Base-by-base conservation (phyloP, 2,329 filamentous ascomycete genomes). In the Pestalotiopsis sp. region DNA sequence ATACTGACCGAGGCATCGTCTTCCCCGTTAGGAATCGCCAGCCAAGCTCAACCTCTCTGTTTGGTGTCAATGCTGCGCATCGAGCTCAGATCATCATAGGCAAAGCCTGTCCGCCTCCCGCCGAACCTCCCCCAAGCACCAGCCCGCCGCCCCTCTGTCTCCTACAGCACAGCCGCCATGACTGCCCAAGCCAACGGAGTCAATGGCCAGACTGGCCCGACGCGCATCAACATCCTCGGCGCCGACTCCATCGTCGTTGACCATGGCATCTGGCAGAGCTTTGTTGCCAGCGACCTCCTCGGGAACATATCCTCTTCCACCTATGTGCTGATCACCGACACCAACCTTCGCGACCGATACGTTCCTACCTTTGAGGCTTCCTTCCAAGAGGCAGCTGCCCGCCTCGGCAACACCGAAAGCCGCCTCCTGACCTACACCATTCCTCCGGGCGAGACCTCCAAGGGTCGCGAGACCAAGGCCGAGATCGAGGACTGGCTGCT, bases 401-500 rank as follows among this genome's bases (percentile, higher is more conserved):
- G 67, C n/a, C 65, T 67, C 20, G 65, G 56, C 52, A 78, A 23
- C 76, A 72, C 1, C 83, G 84, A 84, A 63, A 87, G 90, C 9
- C 91, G 95, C 57, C 89, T 99, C 36, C 89, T 99, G 71, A 92
- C 92, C 62, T 96, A 97, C 80, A 87, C 90, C 74, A 94, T 97
- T 70, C 91, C 94, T 2, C 96, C 96, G 0, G 96, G 96, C 69
- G 96, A 99, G 84, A 93, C 90, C 69, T 97, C 95, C 66, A 99
- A 99, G 82, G 94, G 93, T 73, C 90, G 96, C 72, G 91, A 94
- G 79, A 98, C 95, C 66, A 98, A 98, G 82, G 95, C 92, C 61
- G 92, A 95, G 75, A 95, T 99, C 66, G 96, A 99, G 81, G 96
- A 99, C 81, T 99, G 96, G 96, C 92, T 99, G 89, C 86, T 98